Evolutionary conservation across 2,329 filamentous ascomycete species (phyloP).

Genomic region (Aspergillus aculeatinus): DNA sequence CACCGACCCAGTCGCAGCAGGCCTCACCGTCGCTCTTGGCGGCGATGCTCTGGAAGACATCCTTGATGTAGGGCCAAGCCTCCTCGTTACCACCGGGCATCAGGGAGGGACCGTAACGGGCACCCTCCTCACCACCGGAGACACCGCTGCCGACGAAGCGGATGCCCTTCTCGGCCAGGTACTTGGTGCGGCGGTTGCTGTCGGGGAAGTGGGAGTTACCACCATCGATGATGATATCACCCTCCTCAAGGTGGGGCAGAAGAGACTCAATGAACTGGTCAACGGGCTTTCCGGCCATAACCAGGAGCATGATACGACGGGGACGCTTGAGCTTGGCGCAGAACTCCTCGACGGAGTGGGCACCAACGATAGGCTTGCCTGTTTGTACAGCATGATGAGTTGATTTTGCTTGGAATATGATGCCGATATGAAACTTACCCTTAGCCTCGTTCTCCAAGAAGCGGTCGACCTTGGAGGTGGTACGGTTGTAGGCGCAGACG

Average conservation of each 20-base stretch:
- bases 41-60: conserved; percentile 95
- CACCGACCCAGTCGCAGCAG: conserved; percentile 99
- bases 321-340: conserved; percentile 95
- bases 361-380: conserved; percentile 92
- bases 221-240: conserved; percentile 99
- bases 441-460: conserved; percentile 91
- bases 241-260: conserved; percentile 75
- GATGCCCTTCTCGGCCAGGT: conserved; percentile 83
- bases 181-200: conserved; percentile 93
- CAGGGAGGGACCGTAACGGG: conserved; percentile 91
- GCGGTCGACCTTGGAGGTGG: conserved; percentile 93
- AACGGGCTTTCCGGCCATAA: conserved; percentile 96
- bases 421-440: conserved; percentile 48
- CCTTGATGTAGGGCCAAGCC: conserved; percentile 97
- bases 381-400: neutral
- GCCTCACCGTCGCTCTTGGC: conserved; percentile 97
- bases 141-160: conserved; percentile 96
- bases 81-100: conserved; percentile 99
- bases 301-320: conserved; percentile 95
- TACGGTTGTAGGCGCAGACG: conserved; percentile 98
- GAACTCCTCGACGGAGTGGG: conserved; percentile 92
- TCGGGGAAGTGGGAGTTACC: conserved; percentile 99
- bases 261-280: conserved; percentile 98
- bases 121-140: conserved; percentile 98
- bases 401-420: neutral